Conservation (phyloP, 805 yeast genomes). For the Lachancea lanzarotensis region DNA sequence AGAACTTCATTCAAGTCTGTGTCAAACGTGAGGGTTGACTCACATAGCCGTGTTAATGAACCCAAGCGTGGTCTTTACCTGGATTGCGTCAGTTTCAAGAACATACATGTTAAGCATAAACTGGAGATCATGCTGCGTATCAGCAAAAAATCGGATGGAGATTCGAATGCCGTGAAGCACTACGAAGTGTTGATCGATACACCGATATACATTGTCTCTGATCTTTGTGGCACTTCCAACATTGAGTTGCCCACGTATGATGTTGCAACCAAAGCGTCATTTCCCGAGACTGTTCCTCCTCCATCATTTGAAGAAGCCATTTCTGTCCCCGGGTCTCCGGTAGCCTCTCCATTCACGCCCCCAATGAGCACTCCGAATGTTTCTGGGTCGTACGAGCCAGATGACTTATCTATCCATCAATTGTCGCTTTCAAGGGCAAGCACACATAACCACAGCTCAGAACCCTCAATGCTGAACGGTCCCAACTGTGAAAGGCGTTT, state of each 20-base stretch:
- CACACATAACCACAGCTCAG: constrained; percentile 11
- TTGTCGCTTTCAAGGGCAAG: constrained; percentile 20
- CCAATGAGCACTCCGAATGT: constrained; percentile 21
- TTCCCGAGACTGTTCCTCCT: constrained; percentile 29
- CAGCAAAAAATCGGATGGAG: constrained; percentile 45
- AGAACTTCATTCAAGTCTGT: constrained; percentile 16
- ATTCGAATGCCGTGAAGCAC: constrained; percentile 50
- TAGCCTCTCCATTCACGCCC: constrained; percentile 22
- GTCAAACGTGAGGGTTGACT: constrained; percentile 17
- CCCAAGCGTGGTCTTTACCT: constrained; percentile 44
- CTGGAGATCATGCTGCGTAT: constrained; percentile 65
- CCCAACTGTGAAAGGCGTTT: constrained; percentile 7
- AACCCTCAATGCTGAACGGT: not conserved
- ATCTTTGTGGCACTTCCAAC: constrained; percentile 34
- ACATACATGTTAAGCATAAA: constrained; percentile 58
- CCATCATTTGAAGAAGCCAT: constrained; percentile 66
- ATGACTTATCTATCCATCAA: constrained; percentile 18
- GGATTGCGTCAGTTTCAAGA: constrained; percentile 54
- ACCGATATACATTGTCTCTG: constrained; percentile 52
- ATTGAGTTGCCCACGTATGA: constrained; percentile 36
- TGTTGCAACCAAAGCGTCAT: constrained; percentile 17
- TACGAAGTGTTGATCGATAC: constrained; percentile 78
- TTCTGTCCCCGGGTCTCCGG: constrained; percentile 43
- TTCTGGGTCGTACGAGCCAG: constrained; percentile 13
- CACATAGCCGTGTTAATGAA: constrained; percentile 20